Evolutionary conservation across 2,329 filamentous ascomycete species (phyloP).

Genomic region (Escovopsis sp.): DNA sequence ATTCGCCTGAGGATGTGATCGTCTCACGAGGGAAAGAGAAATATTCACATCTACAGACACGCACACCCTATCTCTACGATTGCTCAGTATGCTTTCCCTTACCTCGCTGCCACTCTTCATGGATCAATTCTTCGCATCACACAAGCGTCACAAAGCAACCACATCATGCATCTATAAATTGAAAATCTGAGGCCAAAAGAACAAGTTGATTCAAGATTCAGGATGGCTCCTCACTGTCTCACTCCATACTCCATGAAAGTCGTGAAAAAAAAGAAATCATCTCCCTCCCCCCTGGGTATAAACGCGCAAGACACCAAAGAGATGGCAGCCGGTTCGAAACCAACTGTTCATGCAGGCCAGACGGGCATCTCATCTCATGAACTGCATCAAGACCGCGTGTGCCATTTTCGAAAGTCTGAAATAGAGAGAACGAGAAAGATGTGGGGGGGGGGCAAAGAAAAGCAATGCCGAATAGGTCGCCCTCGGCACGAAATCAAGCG

Average conservation of each 20-base stretch:
- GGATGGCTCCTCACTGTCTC: not conserved
- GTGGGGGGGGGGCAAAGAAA: too few species aligned
- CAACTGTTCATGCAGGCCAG: not conserved
- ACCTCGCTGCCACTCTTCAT: not conserved
- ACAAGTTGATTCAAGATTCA: constrained; percentile 1
- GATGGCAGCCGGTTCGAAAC: constrained; percentile 1
- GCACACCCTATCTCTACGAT: too few species aligned
- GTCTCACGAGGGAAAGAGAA: too few species aligned
- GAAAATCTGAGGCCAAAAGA: not conserved
- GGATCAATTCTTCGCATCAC: not conserved
- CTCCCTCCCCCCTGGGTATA: constrained; percentile 6
- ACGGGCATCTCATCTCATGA: constrained; percentile 4
- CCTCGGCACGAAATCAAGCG: too few species aligned
- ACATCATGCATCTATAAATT: not conserved
- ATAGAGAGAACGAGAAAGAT: too few species aligned
- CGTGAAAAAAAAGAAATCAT: not conserved
- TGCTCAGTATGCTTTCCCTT: not conserved
- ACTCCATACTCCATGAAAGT: not conserved
- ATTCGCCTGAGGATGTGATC: too few species aligned
- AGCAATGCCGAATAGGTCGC: too few species aligned
- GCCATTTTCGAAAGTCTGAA: not conserved
- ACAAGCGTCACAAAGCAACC: not conserved
- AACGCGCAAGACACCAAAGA: constrained; percentile 6
- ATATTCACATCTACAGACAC: too few species aligned
- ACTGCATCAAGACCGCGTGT: constrained; percentile 3